Evolutionary conservation across 2,329 filamentous ascomycete species (phyloP).

Genomic region (Penicillium italicum): DNA sequence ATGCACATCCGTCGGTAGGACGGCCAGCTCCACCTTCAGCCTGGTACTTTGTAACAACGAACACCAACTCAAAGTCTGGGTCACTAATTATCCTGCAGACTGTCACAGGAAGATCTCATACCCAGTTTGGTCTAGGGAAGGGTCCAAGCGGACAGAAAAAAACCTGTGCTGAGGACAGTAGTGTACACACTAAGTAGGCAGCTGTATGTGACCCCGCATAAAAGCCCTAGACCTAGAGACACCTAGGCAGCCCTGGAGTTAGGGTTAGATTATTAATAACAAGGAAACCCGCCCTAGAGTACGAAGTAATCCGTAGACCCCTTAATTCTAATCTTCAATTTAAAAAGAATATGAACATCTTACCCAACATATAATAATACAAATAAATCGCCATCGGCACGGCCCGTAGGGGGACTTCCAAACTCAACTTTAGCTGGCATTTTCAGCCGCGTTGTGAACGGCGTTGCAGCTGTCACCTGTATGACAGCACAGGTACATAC

Average conservation of each 20-base stretch:
- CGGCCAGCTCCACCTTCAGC: neutral
- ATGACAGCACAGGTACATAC: neutral
- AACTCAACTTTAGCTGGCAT: neutral
- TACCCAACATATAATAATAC: neutral
- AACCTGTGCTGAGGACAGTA: neutral
- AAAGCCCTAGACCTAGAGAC: neutral
- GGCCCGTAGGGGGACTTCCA: constrained; percentile 2
- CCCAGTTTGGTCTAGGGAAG: neutral
- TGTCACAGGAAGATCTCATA: neutral
- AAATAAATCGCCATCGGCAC: neutral
- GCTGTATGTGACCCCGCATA: neutral
- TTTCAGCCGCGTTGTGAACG: constrained; percentile 5
- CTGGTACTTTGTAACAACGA: neutral
- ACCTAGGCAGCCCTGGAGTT: neutral
- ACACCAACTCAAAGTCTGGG: neutral
- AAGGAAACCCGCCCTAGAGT: neutral
- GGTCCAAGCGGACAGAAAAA: neutral
- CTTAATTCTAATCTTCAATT: neutral
- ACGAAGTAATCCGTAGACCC: too few relatives aligned
- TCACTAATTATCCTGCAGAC: neutral
- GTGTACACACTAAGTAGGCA: neutral
- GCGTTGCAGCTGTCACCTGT: constrained; percentile 14
- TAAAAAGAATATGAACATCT: neutral
- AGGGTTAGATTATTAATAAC: neutral
- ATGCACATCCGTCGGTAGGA: neutral